These are phyloP conservation scores for Talaromyces borbonicus DNA, from an alignment of 495 filamentous ascomycete genomes.

Conservation along the genomic window DNA sequence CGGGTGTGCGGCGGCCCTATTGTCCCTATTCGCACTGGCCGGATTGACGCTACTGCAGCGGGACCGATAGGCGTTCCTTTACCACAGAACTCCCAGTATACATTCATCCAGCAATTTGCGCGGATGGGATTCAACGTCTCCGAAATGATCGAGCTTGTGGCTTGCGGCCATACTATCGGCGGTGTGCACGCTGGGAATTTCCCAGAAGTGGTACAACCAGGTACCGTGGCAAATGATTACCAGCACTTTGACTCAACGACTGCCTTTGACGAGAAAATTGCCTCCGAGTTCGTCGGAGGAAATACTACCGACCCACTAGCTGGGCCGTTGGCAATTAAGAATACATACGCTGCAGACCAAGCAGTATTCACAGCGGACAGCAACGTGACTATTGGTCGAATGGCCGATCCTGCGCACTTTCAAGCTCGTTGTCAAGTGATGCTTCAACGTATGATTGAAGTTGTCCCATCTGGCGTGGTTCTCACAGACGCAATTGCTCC, in stretches of 20 bases:
- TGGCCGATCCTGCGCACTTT: conserved; percentile 35
- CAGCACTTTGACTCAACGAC: conserved; percentile 35
- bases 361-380: conserved; percentile 46
- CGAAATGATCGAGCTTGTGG: conserved; percentile 52
- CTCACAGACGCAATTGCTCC: conserved; percentile 45
- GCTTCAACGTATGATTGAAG: conserved; percentile 53
- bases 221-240: conserved; percentile 37
- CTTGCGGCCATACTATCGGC: conserved; percentile 54
- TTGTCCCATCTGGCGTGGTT: conserved; percentile 39
- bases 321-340: conserved; percentile 3
- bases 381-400: conserved; percentile 42
- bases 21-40: conserved; percentile 43
- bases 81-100: conserved; percentile 42
- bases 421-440: conserved; percentile 37
- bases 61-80: conserved; percentile 47
- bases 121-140: conserved; percentile 46
- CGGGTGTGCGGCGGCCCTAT: conserved; percentile 49
- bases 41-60: conserved; percentile 41
- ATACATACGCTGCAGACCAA: conserved; percentile 42
- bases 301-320: conserved; percentile 18
- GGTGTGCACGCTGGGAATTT: conserved; percentile 49
- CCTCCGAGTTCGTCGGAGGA: conserved; percentile 43
- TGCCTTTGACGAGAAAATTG: conserved; percentile 45
- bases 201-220: conserved; percentile 38
- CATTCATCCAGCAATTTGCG: conserved; percentile 43